Conservation (phyloP, 805 yeast genomes). For the Grigorovia transvaalensis region DNA sequence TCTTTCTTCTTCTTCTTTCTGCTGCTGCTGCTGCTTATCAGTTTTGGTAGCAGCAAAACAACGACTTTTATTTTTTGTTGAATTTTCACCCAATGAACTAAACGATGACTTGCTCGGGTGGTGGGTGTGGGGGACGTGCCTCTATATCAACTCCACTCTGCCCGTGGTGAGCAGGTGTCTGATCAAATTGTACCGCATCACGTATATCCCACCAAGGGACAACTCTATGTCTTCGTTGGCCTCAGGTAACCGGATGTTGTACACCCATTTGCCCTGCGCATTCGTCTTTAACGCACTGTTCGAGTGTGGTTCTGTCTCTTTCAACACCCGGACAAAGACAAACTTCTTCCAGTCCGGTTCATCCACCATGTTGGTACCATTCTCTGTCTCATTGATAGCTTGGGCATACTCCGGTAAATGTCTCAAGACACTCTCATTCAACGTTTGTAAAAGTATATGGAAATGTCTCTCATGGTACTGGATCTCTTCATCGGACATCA, state of each 20-base stretch:
- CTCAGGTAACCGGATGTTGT: slow-evolving; percentile 36
- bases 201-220: slow-evolving; percentile 58
- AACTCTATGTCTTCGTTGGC: slow-evolving; percentile 44
- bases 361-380: slow-evolving; percentile 63
- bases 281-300: slow-evolving; percentile 10
- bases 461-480: slow-evolving; percentile 62
- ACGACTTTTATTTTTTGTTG: too few relatives aligned
- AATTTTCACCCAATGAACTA: too few relatives aligned
- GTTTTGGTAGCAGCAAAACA: too few relatives aligned
- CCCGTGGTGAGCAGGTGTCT: slow-evolving; percentile 32
- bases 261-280: slow-evolving; percentile 27
- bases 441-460: slow-evolving; percentile 50
- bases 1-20: too few relatives aligned
- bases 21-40: too few relatives aligned
- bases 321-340: slow-evolving; percentile 46
- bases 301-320: slow-evolving; percentile 11
- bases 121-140: too few relatives aligned
- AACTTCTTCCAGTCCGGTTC: slow-evolving; percentile 67
- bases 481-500: slow-evolving; percentile 49
- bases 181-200: slow-evolving; percentile 54
- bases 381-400: slow-evolving; percentile 64
- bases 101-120: too few relatives aligned
- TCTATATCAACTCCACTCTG: slow-evolving; percentile 34
- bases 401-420: slow-evolving; percentile 61
- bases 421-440: slow-evolving; percentile 55